Evolutionary conservation across 1,284 basidiomycete species (phyloP).

Genomic region (Ceratobasidium papillatum): DNA sequence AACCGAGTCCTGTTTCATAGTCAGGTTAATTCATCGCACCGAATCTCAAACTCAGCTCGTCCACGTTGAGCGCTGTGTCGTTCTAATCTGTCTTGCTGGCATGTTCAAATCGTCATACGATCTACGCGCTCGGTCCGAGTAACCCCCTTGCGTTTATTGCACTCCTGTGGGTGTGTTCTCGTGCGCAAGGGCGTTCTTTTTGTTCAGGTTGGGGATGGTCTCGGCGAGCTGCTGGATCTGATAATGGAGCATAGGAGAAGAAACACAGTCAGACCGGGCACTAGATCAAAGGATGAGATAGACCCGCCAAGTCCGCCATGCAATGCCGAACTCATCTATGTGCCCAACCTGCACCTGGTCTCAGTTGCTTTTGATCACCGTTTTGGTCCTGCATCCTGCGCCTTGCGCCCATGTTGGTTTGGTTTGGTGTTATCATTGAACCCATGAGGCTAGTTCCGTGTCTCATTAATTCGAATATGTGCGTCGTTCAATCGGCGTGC

Average conservation of each 20-base stretch:
- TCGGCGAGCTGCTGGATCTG: not conserved
- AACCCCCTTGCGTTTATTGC: conserved; percentile 5
- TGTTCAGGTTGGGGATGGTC: not conserved
- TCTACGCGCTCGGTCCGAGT: conserved; percentile 5
- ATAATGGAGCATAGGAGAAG: conserved; percentile 8
- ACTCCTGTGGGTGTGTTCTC: not conserved
- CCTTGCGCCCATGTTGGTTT: conserved; percentile 11
- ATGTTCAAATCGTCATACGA: not conserved
- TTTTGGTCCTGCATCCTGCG: not conserved
- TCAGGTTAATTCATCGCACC: not conserved
- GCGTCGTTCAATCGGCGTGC: not conserved
- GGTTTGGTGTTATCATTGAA: conserved; percentile 9
- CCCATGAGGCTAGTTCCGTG: conserved; percentile 11
- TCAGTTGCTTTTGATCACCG: conserved; percentile 18
- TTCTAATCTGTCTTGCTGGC: not conserved
- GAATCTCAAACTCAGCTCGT: conserved; percentile 16
- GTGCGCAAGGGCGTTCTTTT: conserved; percentile 8
- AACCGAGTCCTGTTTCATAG: not conserved
- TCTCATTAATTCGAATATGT: not conserved
- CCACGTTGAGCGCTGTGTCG: not conserved
- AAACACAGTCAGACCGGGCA: not conserved
- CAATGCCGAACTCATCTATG: not conserved
- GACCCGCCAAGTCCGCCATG: conserved; percentile 8
- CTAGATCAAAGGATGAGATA: not conserved
- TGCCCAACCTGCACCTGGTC: conserved; percentile 1